Percentiles rank a stretch among this genome's conserved stretches.
Evolutionary conservation across 768 basidiomycete species (phyloP).

Genomic region (Pleurotus tuoliensis): DNA sequence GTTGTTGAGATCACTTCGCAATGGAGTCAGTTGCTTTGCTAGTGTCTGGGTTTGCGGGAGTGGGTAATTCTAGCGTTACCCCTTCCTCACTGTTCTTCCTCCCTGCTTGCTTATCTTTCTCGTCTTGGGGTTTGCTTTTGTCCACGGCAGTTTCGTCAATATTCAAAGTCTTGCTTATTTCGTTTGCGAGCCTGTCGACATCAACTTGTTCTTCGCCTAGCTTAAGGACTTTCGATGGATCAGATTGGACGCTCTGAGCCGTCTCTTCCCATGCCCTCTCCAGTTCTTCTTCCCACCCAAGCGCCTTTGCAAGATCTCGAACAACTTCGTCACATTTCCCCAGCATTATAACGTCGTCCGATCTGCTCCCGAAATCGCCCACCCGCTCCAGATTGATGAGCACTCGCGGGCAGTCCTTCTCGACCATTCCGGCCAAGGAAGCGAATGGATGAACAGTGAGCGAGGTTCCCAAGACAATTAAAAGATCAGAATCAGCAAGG

Average conservation of each 20-base stretch:
- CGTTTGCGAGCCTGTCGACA: conserved; percentile 9
- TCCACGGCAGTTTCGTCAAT: background rate
- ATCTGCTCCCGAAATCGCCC: conserved; percentile 53
- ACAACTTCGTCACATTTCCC: conserved; percentile 73
- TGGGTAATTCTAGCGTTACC: too few relatives aligned
- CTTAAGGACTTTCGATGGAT: conserved; percentile 9
- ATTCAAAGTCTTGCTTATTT: background rate
- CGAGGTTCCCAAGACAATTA: conserved; percentile 90
- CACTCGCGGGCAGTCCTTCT: conserved; percentile 65
- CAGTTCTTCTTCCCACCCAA: conserved; percentile 75
- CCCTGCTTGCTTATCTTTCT: too few relatives aligned
- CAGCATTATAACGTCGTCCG: conserved; percentile 60
- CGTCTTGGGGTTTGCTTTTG: background rate
- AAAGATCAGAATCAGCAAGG: conserved; percentile 70
- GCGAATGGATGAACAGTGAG: conserved; percentile 88
- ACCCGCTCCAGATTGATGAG: conserved; percentile 86
- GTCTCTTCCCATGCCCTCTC: conserved; percentile 53
- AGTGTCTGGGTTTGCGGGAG: too few relatives aligned
- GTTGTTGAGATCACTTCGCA: too few relatives aligned
- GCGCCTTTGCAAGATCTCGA: conserved; percentile 51
- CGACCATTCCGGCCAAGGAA: conserved; percentile 58
- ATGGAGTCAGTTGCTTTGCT: too few relatives aligned
- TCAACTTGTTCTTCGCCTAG: conserved; percentile 7
- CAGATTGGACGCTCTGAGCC: conserved; percentile 19
- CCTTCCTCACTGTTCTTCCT: too few relatives aligned